Conservation (phyloP, 1,284 basidiomycete genomes). For the Bjerkandera adusta region DNA sequence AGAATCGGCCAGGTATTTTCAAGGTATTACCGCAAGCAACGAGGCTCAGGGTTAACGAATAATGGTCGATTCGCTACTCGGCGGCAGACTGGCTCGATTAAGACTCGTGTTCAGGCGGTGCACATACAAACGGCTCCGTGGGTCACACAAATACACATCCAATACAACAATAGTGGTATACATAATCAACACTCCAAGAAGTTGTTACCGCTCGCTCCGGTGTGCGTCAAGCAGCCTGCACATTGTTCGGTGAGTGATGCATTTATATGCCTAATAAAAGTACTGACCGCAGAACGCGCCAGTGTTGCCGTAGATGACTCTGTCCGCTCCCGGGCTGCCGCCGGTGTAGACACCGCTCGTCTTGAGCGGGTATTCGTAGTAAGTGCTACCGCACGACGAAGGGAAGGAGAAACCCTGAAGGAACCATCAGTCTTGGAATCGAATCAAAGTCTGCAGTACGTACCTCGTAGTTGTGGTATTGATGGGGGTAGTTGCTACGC, state of each 20-base stretch:
- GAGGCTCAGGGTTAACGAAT: too few species aligned
- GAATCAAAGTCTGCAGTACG: background rate
- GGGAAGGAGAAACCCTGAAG: constrained; percentile 28
- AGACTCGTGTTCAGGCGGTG: too few species aligned
- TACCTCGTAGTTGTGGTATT: constrained; percentile 28
- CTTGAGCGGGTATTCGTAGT: constrained; percentile 36
- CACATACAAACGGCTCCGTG: too few species aligned
- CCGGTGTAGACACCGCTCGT: constrained; percentile 30
- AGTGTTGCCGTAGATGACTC: constrained; percentile 36
- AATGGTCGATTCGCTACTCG: too few species aligned
- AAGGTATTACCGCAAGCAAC: too few species aligned
- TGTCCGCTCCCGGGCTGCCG: constrained; percentile 37
- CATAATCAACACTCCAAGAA: constrained; percentile 33
- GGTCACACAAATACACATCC: background rate
- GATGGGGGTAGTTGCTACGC: constrained; percentile 27
- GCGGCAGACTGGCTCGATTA: too few species aligned
- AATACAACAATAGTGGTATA: constrained; percentile 5
- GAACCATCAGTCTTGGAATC: background rate
- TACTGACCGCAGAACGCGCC: constrained; percentile 35
- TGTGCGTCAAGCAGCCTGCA: constrained; percentile 37
- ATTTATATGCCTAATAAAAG: background rate
- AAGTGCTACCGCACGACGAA: constrained; percentile 27
- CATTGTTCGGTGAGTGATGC: background rate
- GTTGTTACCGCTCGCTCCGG: constrained; percentile 32
- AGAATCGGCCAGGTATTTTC: too few species aligned